Base-by-base conservation (phyloP, 2,329 filamentous ascomycete species). In the Claviceps cyperi region DNA sequence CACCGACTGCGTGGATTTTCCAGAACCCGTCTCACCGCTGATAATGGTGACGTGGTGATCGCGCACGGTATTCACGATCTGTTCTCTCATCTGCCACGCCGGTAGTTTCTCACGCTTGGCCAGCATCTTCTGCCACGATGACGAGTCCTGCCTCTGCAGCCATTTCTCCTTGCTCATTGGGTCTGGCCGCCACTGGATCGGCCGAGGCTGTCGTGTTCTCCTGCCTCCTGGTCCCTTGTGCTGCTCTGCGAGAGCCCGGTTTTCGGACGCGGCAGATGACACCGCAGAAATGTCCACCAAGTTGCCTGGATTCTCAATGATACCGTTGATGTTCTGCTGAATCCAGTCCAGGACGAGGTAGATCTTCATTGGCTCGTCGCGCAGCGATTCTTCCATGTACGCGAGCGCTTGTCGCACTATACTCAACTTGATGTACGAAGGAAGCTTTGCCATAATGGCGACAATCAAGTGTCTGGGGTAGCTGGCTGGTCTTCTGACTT, bases 1-100 rank as follows among this genome's bases (percentile, higher is more conserved):
- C 36, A 97, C 88, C 2, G 88, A 92, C 64, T 98, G 92, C 0
- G 92, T 97, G 46, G 87, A 95, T 67, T 98, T 98, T 61, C 92
- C 92, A 17, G 88, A 95, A 49, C 92, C 92, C 4, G 92, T 98
- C 68, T 97, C 92, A 57, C 92, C 92, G 43, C 90, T 94, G 58
- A 98, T 92, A 59, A 98, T 96, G 1, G 88, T 95, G 47, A 98
- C 89, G 64, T 96, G 84, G 60, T 91, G 81, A 4, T 75, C 70
- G 41, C 76, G 76, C 46, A 98, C 86, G 0, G 86, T 84, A 19
- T 77, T 65, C 9, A 97, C 79, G 32, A 98, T 86, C 1, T 76
- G 72, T 19, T 91, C 81, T 58, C 80, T 81, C 58, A 92, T 80
- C 52, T 79, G 78, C 92, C 92, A 98, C 2, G 92, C 92, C 2